Base-by-base conservation (phyloP, 2,329 filamentous ascomycete species). In the Didymella arachidicola region DNA sequence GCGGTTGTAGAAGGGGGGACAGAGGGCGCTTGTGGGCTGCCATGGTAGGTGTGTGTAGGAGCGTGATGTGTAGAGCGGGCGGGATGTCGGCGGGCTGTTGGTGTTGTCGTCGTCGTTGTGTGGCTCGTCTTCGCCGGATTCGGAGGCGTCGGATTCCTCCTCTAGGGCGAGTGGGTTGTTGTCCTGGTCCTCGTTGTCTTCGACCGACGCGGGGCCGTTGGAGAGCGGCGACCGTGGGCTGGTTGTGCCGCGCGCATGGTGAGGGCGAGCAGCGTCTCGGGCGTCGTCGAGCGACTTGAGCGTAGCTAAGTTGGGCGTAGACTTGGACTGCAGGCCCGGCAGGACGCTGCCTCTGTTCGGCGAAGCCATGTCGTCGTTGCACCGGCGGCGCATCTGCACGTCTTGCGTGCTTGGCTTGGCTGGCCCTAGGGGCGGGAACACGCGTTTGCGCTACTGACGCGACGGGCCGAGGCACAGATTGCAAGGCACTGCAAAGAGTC, bases 1-100 rank as follows among this genome's bases (percentile, higher is more conserved):
- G 3, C 94, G 88, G 64, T 96, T 96, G 82, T 99, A 99, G 82
- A 98, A 98, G 16, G 95, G 95, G 26, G 95, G 95, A 75, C 89
- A 90, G 63, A 81, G 69, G 7, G 68, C 66, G 25, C 64, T 70
- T 1, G 68, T 63, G 3, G 72, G 70, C 25, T 74, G 72, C 19
- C 66, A 78, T 1, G 73, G 69, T 2, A 82, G 77, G 36, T 81
- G 77, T n/a, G 75, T 79, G 47, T 82, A 77, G 22, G 79, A 80
- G 43, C 77, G 76, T 4, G 77, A 81, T 58, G 78, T 79, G 61
- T 76, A 78, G 30, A 80, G 76, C 29, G 76, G 80, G 29, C 72
- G 75, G 26, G 65, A 59, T 14, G 62, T 54, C 2, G 67, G 63
- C 42, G 53, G 62, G 11, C 43, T 60, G 26, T 53, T 56, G 4